These are phyloP conservation scores for Irpex sp. DNA, from an alignment of 1,284 basidiomycete species.

Conservation along the genomic window DNA sequence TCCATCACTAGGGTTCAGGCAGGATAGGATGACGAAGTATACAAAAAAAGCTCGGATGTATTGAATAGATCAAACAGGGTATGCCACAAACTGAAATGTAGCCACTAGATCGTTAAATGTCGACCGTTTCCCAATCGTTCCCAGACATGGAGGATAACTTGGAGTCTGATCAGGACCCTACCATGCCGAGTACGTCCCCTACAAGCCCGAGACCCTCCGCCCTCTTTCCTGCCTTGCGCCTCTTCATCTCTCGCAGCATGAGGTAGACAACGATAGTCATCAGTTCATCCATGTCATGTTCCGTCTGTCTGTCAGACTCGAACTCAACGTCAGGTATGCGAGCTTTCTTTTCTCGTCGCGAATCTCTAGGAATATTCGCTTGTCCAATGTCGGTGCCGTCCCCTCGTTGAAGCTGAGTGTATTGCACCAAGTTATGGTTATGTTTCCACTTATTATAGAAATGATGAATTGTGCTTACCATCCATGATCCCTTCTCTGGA, in stretches of 20 bases:
- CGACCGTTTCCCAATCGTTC: too few relatives aligned
- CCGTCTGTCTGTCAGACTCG: not conserved
- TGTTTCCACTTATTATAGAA: not conserved
- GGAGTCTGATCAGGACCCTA: not conserved
- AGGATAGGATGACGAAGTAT: not conserved
- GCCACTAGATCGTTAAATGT: too few relatives aligned
- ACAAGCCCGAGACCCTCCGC: not conserved
- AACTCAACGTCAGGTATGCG: not conserved
- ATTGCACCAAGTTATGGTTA: not conserved
- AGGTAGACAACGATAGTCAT: not conserved
- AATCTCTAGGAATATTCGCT: not conserved
- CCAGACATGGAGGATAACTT: too few relatives aligned
- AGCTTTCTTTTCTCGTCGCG: not conserved
- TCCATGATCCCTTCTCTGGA: not conserved
- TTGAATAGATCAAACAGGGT: not conserved
- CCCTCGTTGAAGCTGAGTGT: not conserved
- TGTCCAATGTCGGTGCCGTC: not conserved
- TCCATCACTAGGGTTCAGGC: constrained; percentile 63
- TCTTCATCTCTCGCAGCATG: not conserved
- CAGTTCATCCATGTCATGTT: not conserved
- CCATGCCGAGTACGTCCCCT: not conserved
- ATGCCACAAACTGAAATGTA: not conserved
- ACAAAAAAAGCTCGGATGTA: not conserved
- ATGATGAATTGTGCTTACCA: not conserved
- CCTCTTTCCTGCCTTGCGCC: not conserved